phyloP scores from a whole-genome alignment of 148 eudicot genomes.

The Salicornia ramosissima region DNA sequence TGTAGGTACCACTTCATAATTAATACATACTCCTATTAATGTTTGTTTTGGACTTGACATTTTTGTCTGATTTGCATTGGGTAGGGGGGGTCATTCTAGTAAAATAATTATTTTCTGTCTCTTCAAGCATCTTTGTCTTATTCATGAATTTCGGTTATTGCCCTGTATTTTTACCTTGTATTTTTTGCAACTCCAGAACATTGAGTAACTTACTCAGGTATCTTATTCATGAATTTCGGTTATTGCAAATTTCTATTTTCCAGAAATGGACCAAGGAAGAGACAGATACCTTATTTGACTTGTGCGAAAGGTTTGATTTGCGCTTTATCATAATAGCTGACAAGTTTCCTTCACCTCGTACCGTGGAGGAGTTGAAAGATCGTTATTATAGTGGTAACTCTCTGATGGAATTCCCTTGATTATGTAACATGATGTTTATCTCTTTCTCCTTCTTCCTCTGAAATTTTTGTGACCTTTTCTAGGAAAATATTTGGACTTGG shows the following conservation, averaged over 20 bases:
- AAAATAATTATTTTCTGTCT: not conserved
- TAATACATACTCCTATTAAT: not conserved
- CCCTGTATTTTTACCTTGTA: constrained; percentile 4
- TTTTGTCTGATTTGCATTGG: not conserved
- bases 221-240: not conserved
- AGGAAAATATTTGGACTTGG: not conserved
- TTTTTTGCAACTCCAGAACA: not conserved
- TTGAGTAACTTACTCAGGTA: not conserved
- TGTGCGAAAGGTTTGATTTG: constrained; percentile 79
- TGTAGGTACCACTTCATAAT: constrained; percentile 47
- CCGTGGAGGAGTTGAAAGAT: constrained; percentile 83
- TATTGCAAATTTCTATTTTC: constrained; percentile 2
- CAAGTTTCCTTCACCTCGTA: constrained; percentile 67
- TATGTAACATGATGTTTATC: not conserved
- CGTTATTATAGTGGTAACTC: constrained; percentile 80
- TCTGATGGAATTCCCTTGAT: constrained; percentile 12
- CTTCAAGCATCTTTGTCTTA: not conserved
- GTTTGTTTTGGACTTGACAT: not conserved
- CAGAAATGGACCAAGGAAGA: constrained; percentile 93
- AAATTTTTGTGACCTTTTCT: not conserved
- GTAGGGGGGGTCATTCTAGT: not conserved
- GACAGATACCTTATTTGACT: constrained; percentile 81
- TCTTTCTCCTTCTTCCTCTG: not conserved
- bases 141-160: too few species aligned
- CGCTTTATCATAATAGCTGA: constrained; percentile 81